Evolutionary conservation across 2,329 filamentous ascomycete genomes (phyloP).

Genomic region (Endothia cerciana): DNA sequence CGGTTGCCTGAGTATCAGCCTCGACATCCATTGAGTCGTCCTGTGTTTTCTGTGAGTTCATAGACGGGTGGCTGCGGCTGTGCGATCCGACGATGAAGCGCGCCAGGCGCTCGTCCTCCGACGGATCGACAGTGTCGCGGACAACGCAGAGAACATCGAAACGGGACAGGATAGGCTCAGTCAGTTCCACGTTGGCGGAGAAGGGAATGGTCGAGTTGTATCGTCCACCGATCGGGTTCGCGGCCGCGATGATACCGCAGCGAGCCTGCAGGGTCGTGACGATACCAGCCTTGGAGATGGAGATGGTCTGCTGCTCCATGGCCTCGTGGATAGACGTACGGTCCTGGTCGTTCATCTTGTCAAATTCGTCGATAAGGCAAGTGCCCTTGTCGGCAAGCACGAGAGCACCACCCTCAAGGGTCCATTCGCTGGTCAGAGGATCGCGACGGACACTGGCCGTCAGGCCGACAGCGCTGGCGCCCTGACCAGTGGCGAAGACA

Average conservation of each 20-base stretch:
- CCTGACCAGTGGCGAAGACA: slow-evolving; percentile 96
- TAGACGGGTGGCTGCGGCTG: slow-evolving; percentile 75
- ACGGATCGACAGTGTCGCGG: slow-evolving; percentile 89
- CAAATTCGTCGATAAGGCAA: slow-evolving; percentile 97
- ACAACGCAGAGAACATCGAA: slow-evolving; percentile 98
- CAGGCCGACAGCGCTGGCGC: slow-evolving; percentile 94
- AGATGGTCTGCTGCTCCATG: slow-evolving; percentile 99
- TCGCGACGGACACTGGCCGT: slow-evolving; percentile 96
- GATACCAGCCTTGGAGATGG: slow-evolving; percentile 97
- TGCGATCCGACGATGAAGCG: slow-evolving; percentile 95
- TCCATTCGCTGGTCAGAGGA: slow-evolving; percentile 96
- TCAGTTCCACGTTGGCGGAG: slow-evolving; percentile 93
- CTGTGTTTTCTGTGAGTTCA: slow-evolving; percentile 48
- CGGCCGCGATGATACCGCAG: slow-evolving; percentile 94
- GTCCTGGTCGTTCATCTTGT: slow-evolving; percentile 99
- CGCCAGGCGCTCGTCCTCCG: slow-evolving; percentile 89
- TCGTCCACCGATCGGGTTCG: slow-evolving; percentile 92
- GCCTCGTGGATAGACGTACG: slow-evolving; percentile 98
- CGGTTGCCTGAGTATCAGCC: slow-evolving; percentile 45
- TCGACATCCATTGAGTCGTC: slow-evolving; percentile 66
- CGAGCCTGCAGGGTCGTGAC: slow-evolving; percentile 95
- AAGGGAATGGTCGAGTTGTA: slow-evolving; percentile 98
- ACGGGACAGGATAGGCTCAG: slow-evolving; percentile 95
- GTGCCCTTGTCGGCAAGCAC: slow-evolving; percentile 94
- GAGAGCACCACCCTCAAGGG: slow-evolving; percentile 90